Base-by-base conservation (phyloP, 2,329 filamentous ascomycete genomes). In the Hypocreales sp. region DNA sequence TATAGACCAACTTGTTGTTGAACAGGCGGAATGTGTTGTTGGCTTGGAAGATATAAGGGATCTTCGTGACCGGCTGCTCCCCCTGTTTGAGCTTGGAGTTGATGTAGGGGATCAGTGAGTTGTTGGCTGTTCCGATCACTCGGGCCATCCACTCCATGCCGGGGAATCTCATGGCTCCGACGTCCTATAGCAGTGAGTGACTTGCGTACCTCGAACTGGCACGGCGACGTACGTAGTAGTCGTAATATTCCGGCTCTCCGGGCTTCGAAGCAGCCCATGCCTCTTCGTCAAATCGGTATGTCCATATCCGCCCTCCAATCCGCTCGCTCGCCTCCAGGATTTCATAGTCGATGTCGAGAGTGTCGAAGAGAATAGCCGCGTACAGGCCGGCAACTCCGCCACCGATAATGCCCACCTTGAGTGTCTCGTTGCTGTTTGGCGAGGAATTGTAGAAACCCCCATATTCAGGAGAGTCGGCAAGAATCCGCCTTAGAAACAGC, bases 101-200 rank as follows among this genome's bases (percentile, higher is more conserved):
- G 24, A 41, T 36, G 24, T 41, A 41, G 3, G 38, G 31, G 9
- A 40, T 36, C 7, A 42, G 27, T 19, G 35, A 38, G 31, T 38
- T 40, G 4, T 36, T 25, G 7, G 34, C 15, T 18, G 35, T 22
- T 17, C 40, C 40, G 13, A 40, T 35, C 18, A 42, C 23, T 18
- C 38, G 36, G 13, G 39, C 35, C 46, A 46, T 50, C 27, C 45
- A 40, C 3, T 31, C 15, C 32, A 45, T 54, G 5, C 51, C 38
- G 0, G 53, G 55, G 21, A 52, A 56, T 4, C 55, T 33, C 55
- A 58, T 58, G 0, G 55, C 55, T 4, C 53, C 54, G 6, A 56
- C 44, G 29, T 57, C 55, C 28, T 46, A 35, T 7, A 13, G 1
- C 1, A 15, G 28, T 36, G 5, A 38, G 29, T 19, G 4, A 11